Conservation (phyloP, 2,329 filamentous ascomycete species). For the Nemania sp. region DNA sequence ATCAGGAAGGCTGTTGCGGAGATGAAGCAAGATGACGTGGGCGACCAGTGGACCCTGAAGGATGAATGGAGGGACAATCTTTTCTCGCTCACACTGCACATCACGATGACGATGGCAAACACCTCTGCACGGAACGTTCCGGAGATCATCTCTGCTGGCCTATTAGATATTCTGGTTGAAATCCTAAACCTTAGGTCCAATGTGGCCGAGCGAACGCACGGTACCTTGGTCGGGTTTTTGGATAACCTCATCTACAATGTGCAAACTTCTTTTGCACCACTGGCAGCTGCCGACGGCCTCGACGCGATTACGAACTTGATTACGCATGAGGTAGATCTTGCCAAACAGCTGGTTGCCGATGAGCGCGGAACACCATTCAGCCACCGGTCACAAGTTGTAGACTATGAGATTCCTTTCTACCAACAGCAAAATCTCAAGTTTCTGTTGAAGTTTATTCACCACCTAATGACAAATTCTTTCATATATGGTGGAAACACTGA, state of each 20-base stretch:
- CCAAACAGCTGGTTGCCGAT: conserved; percentile 66
- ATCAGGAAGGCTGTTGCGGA: conserved; percentile 87
- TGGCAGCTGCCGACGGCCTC: conserved; percentile 81
- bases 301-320: conserved; percentile 90
- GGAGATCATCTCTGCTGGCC: conserved; percentile 83
- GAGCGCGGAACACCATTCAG: conserved; percentile 71
- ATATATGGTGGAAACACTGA: conserved; percentile 79
- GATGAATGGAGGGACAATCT: conserved; percentile 91
- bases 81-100: conserved; percentile 82
- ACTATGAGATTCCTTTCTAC: conserved; percentile 91
- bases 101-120: conserved; percentile 71
- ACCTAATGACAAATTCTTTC: conserved; percentile 82
- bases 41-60: conserved; percentile 64
- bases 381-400: conserved; percentile 79
- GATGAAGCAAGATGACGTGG: conserved; percentile 64
- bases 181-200: conserved; percentile 80
- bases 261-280: conserved; percentile 78
- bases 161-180: conserved; percentile 89
- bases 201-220: conserved; percentile 81
- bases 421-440: conserved; percentile 92
- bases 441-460: conserved; percentile 93
- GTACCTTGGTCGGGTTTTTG: conserved; percentile 82
- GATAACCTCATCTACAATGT: conserved; percentile 86
- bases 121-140: conserved; percentile 43
- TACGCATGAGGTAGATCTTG: conserved; percentile 73